phyloP scores from a whole-genome alignment of 2,329 filamentous ascomycete genomes.

The Fonsecaea pugnacius region DNA sequence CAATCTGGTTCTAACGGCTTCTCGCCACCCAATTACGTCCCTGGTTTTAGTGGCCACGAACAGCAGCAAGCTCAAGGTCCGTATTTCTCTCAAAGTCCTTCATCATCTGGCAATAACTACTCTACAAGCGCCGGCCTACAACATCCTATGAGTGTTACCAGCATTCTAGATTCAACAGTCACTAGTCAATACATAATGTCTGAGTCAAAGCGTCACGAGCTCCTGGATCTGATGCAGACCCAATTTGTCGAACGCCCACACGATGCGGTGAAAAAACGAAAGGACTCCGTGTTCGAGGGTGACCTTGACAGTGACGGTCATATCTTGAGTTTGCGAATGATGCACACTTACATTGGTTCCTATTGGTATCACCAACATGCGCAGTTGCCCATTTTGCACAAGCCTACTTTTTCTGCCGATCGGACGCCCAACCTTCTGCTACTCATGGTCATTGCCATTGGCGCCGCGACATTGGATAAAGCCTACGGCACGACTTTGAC shows the following conservation, averaged over 20 bases:
- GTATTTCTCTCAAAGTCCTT: constrained; percentile 56
- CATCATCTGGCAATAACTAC: constrained; percentile 32
- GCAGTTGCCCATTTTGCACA: constrained; percentile 91
- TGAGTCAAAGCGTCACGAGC: constrained; percentile 81
- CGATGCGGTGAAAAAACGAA: constrained; percentile 72
- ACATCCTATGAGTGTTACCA: constrained; percentile 88
- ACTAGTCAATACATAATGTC: constrained; percentile 80
- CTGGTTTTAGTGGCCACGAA: constrained; percentile 48
- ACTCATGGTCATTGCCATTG: constrained; percentile 88
- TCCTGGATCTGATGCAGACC: constrained; percentile 79
- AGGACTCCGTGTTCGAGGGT: constrained; percentile 77
- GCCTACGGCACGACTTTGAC: constrained; percentile 74
- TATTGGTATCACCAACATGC: constrained; percentile 96
- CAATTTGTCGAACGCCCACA: constrained; percentile 82
- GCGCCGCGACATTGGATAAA: constrained; percentile 85
- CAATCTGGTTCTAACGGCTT: constrained; percentile 59
- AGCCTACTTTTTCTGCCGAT: constrained; percentile 88
- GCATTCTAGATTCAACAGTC: constrained; percentile 73
- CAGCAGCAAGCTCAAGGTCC: constrained; percentile 53
- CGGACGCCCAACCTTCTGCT: constrained; percentile 82
- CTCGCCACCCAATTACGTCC: constrained; percentile 46
- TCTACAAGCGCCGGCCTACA: constrained; percentile 46
- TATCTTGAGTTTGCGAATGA: constrained; percentile 83
- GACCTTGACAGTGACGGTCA: constrained; percentile 68
- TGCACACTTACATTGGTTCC: constrained; percentile 90